Conservation (phyloP, 78 protist species). For the Dictyostelium citrinum region DNA sequence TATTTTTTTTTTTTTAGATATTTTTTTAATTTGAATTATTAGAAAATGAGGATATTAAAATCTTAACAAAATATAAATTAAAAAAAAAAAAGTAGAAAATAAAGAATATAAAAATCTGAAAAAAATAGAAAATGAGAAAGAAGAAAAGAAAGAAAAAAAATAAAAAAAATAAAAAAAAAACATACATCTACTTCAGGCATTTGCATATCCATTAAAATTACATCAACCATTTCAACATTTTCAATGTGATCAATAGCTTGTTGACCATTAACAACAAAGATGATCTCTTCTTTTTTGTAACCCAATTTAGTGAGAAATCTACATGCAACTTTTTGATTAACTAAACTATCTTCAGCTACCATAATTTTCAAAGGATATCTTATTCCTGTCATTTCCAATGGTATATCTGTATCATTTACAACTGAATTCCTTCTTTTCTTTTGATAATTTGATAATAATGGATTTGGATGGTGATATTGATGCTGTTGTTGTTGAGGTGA, state of each 20-base stretch:
- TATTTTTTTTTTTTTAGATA: too few relatives aligned
- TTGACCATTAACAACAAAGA: slow-evolving; percentile 38
- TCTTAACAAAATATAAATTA: too few relatives aligned
- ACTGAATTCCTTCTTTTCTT: slow-evolving; percentile 13
- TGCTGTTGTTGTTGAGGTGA: slow-evolving; percentile 18
- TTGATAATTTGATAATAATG: neutral
- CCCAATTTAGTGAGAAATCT: slow-evolving; percentile 20
- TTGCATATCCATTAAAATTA: slow-evolving; percentile 40
- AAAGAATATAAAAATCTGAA: neutral
- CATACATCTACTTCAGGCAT: slow-evolving; percentile 58
- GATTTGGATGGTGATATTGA: neutral
- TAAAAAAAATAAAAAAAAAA: neutral
- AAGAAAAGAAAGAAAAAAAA: too few relatives aligned
- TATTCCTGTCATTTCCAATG: slow-evolving; percentile 21
- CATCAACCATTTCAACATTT: slow-evolving; percentile 23
- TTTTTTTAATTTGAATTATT: too few relatives aligned
- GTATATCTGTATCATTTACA: slow-evolving; percentile 26
- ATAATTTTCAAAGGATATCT: slow-evolving; percentile 25
- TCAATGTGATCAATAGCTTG: slow-evolving; percentile 44
- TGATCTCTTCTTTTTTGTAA: slow-evolving; percentile 11
- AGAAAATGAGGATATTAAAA: too few relatives aligned
- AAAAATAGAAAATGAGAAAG: neutral
- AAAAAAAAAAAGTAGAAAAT: too few relatives aligned
- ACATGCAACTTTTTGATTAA: slow-evolving; percentile 31
- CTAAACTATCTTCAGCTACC: slow-evolving; percentile 33